Conservation (phyloP, 139 green algal genomes). For the Tetraselmis striata region DNA sequence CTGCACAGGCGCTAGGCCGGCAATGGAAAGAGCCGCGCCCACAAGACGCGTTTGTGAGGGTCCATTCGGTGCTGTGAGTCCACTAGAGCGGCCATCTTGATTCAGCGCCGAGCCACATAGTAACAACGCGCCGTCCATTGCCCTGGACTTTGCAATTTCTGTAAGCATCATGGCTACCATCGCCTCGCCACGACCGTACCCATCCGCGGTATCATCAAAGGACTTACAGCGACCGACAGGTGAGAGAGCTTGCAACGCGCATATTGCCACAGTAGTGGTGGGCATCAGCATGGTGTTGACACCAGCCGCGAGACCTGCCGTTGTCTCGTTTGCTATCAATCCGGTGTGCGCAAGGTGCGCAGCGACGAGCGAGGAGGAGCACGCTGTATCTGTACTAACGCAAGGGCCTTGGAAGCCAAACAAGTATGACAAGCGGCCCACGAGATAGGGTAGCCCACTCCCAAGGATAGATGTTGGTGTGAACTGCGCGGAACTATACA, state of each 20-base stretch:
- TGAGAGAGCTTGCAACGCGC: conserved; percentile 36
- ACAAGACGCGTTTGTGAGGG: conserved; percentile 1
- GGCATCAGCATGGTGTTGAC: conserved; percentile 32
- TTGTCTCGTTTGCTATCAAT: neutral
- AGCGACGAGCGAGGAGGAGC: conserved; percentile 46
- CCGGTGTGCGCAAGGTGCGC: conserved; percentile 24
- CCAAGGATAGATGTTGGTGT: conserved; percentile 25
- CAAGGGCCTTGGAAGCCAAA: conserved; percentile 46
- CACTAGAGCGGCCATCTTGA: conserved; percentile 7
- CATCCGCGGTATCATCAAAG: conserved; percentile 48
- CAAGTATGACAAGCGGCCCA: conserved; percentile 46
- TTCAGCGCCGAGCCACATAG: neutral
- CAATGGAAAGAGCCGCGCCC: neutral
- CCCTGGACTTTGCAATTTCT: neutral
- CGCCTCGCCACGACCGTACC: conserved; percentile 52
- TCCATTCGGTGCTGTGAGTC: conserved; percentile 8
- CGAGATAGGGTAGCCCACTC: conserved; percentile 29
- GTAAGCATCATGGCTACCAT: neutral
- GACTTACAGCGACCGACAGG: conserved; percentile 43
- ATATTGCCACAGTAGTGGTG: conserved; percentile 23
- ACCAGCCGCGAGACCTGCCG: conserved; percentile 17
- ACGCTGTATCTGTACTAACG: conserved; percentile 50
- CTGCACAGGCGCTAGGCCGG: neutral
- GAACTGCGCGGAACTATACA: neutral
- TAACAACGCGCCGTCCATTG: neutral